Evolutionary conservation across 2,329 filamentous ascomycete species (phyloP).

Genomic region (Rosellinia necatrix): DNA sequence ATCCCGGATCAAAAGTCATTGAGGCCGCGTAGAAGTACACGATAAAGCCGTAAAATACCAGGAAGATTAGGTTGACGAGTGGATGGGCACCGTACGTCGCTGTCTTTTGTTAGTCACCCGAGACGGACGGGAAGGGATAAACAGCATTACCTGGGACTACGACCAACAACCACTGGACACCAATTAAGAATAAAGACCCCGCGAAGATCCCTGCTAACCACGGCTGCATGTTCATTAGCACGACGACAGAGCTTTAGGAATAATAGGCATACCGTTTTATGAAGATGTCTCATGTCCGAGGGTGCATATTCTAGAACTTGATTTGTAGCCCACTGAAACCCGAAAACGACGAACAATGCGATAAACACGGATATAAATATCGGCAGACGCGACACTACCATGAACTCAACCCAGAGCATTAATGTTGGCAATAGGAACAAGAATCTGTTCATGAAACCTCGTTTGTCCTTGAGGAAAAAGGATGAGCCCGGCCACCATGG

Average conservation of each 20-base stretch:
- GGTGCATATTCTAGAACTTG: constrained; percentile 82
- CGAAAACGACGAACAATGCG: constrained; percentile 67
- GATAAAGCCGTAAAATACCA: constrained; percentile 65
- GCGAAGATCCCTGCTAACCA: constrained; percentile 95
- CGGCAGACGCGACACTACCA: constrained; percentile 73
- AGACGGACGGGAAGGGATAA: neutral
- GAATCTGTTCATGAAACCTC: constrained; percentile 79
- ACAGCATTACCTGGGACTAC: constrained; percentile 69
- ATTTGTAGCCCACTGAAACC: constrained; percentile 76
- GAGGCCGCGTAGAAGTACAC: constrained; percentile 85
- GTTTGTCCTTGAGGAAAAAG: constrained; percentile 75
- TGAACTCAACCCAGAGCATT: constrained; percentile 72
- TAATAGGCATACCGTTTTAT: constrained; percentile 74
- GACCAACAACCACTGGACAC: constrained; percentile 73
- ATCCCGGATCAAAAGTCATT: constrained; percentile 90
- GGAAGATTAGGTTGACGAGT: constrained; percentile 80
- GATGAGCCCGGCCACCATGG: constrained; percentile 75
- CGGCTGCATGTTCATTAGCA: constrained; percentile 58
- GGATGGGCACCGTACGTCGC: constrained; percentile 68
- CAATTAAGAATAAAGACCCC: constrained; percentile 80
- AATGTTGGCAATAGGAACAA: constrained; percentile 88
- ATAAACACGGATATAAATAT: constrained; percentile 78
- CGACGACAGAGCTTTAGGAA: neutral
- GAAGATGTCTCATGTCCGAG: constrained; percentile 84
- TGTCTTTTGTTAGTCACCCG: constrained; percentile 46